phyloP scores from a whole-genome alignment of 1,284 basidiomycete genomes.

The Gymnopus androsaceus region DNA sequence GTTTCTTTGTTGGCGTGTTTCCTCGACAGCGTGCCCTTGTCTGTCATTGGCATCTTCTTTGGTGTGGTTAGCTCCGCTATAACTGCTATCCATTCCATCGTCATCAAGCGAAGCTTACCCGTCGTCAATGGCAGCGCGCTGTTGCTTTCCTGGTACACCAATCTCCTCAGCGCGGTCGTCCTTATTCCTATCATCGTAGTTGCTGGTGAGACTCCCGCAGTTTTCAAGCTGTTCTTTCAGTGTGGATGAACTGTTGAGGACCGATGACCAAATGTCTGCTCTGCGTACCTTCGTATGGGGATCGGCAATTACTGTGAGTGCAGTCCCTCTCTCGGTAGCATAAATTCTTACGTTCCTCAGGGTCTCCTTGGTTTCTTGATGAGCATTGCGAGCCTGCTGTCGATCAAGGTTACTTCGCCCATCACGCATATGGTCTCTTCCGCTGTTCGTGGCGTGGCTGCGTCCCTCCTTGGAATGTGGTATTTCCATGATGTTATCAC shows the following conservation, averaged over 20 bases:
- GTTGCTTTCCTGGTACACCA: slow-evolving; percentile 83
- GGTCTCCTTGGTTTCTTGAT: slow-evolving; percentile 85
- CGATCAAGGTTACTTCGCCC: slow-evolving; percentile 89
- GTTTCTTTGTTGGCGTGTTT: slow-evolving; percentile 87
- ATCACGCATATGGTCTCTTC: slow-evolving; percentile 92
- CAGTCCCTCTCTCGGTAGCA: background rate
- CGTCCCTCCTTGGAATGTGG: slow-evolving; percentile 74
- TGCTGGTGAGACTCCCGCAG: slow-evolving; percentile 67
- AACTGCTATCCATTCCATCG: slow-evolving; percentile 81
- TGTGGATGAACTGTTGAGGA: slow-evolving; percentile 35
- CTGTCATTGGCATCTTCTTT: slow-evolving; percentile 66
- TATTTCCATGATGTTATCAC: slow-evolving; percentile 77
- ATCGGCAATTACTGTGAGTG: slow-evolving; percentile 62
- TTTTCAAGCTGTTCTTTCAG: slow-evolving; percentile 61
- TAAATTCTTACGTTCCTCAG: slow-evolving; percentile 36
- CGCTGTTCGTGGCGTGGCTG: slow-evolving; percentile 81
- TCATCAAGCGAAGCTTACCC: slow-evolving; percentile 79
- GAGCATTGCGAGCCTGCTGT: slow-evolving; percentile 85
- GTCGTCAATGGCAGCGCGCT: slow-evolving; percentile 80
- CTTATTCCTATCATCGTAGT: slow-evolving; percentile 70
- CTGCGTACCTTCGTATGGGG: slow-evolving; percentile 76
- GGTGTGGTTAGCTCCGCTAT: slow-evolving; percentile 78
- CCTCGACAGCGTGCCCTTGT: slow-evolving; percentile 67
- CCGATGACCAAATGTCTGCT: slow-evolving; percentile 43
- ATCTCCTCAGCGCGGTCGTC: slow-evolving; percentile 68